Base-by-base conservation (phyloP, 331 rosid genomes). In the Telfairia occidentalis region DNA sequence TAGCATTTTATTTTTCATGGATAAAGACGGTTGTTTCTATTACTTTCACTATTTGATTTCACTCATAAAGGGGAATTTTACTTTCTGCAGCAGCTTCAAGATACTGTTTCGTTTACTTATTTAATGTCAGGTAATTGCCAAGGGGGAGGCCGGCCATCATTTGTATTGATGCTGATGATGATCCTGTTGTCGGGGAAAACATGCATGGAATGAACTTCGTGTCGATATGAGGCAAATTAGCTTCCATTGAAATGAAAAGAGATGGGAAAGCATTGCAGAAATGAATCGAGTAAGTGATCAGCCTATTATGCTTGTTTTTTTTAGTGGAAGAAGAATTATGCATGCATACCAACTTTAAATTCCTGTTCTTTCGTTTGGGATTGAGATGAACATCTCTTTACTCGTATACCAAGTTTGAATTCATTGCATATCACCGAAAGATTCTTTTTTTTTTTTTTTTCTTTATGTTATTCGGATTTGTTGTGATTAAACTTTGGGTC, bases 111-210 rank as follows among this genome's bases (percentile, higher is more conserved):
- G 26, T 45, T 69, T 46, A 45, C 75, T 45, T 46, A 46, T 45
- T 43, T 15, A 43, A 67, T 40, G 35, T 67, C 53, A 67, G 55
- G 74, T 69, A 69, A 12, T 42, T 67, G 38, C 3, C 12, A 7
- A 45, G 74, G 74, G 74, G 13, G 42, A 70, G 75, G 58, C 57
- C 9, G 58, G 24, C 26, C 26, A 70, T 63, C 24, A 59, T 32
- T 34, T 63, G 28, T 7, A 63, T 7, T 45, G 35, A 70, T 70
- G 75, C 12, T 46, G 75, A 26, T 45, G 58, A 28, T 46, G 58
- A 46, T 70, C 53, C 75, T 70, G 57, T 46, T 70, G 75, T 70
- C 58, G 75, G 58, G 38, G 35, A 65, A 70, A 65, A 45, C 58
- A 43, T 70, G 58, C 75, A 70, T 45, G 75, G 58, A 43, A 46